phyloP scores from a whole-genome alignment of 164 flowering plant genomes.

The Vitis rupestris region DNA sequence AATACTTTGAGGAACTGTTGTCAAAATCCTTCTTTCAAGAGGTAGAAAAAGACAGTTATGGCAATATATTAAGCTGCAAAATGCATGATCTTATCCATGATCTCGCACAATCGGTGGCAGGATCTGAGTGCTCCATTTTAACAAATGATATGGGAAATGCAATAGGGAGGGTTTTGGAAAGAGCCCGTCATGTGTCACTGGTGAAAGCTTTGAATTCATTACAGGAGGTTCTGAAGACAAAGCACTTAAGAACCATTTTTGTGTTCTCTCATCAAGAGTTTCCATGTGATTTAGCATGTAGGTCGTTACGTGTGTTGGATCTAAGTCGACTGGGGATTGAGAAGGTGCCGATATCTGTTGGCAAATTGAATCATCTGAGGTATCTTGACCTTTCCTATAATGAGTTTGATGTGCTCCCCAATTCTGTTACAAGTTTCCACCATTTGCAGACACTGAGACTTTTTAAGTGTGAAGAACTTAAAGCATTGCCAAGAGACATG shows the following conservation, averaged over 20 bases:
- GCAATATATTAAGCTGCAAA: not conserved
- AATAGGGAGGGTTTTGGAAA: no score
- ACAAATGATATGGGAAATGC: not conserved
- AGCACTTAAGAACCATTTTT: no score
- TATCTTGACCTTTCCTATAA: no score
- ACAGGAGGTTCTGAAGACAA: no score
- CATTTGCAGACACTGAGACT: not conserved
- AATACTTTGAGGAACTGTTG: not conserved
- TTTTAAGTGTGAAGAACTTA: not conserved
- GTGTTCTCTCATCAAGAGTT: no score
- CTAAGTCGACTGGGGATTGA: no score
- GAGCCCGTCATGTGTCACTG: not conserved
- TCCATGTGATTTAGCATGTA: no score
- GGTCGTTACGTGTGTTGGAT: no score
- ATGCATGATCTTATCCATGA: slow-evolving; percentile 18
- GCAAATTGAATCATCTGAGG: not conserved
- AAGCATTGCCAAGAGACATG: not conserved
- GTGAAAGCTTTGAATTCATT: no score
- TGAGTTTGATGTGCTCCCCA: not conserved
- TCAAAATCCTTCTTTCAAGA: not conserved
- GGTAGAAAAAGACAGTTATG: not conserved
- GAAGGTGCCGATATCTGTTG: not conserved
- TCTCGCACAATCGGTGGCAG: slow-evolving; percentile 1
- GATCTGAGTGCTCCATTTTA: not conserved
- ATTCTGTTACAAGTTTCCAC: no score